Evolutionary conservation across 495 filamentous ascomycete genomes (phyloP).

Genomic region (Gamarada debralockiae): DNA sequence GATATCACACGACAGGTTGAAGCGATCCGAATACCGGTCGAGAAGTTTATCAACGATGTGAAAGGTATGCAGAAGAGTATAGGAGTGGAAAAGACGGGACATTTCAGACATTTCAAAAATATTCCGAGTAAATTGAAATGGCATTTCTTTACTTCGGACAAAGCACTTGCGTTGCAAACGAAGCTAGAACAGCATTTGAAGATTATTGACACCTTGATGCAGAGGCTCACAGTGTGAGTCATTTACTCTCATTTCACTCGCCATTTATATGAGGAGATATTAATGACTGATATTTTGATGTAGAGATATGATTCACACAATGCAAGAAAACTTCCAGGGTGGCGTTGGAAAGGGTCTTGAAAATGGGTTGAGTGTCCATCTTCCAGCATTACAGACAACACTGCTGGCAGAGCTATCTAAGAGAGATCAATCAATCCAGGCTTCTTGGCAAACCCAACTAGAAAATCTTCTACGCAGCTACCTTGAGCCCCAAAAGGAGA

Average conservation of each 20-base stretch:
- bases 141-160: background rate
- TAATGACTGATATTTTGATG: too few species aligned
- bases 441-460: background rate
- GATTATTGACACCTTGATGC: background rate
- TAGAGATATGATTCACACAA: background rate
- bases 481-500: background rate
- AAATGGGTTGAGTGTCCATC: background rate
- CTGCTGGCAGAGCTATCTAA: background rate
- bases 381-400: background rate
- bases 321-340: background rate
- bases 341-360: background rate
- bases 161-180: background rate
- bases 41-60: background rate
- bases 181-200: background rate
- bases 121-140: background rate
- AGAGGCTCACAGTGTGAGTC: background rate
- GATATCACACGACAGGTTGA: background rate
- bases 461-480: background rate
- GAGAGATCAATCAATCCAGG: background rate
- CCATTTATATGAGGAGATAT: too few species aligned
- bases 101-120: background rate
- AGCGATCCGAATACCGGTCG: background rate
- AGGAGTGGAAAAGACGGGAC: too few species aligned
- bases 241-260: background rate
- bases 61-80: background rate